Base-by-base conservation (phyloP, 768 basidiomycete genomes). In the Artomyces pyxidatus region DNA sequence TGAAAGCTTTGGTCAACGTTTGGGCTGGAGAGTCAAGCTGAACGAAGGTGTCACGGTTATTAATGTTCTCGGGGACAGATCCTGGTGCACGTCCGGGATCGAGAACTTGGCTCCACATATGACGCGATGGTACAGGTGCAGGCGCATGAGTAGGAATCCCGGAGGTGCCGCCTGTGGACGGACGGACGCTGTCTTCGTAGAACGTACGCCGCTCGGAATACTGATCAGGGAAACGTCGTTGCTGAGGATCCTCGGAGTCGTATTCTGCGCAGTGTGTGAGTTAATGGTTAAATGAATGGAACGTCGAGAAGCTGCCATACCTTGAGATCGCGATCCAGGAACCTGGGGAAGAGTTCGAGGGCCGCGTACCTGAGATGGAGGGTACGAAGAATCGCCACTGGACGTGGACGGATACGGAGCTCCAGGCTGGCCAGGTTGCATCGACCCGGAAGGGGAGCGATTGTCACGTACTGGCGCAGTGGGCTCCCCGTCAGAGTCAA, bases 1-100 rank as follows among this genome's bases (percentile, higher is more conserved):
- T 86, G 61, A 97, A 96, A 1, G 93, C 93, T 62, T 94, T 95
- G 9, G 89, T 94, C 75, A 92, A 83, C 17, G 76, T 78, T 47
- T 84, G 79, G 1, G 81, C 73, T 4, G 81, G 64, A 8, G 76
- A 73, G 44, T 90, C 88, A 23, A 91, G 71, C 58, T 88, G 87
- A 25, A 94, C 81, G 60, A 85, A 85, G 6, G 81, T 81, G 43
- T 78, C 77, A 58, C 63, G 61, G 43, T 51, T 64, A 54, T 54
- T 60, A 32, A 61, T 67, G 41, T 62, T 68, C 23, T 53, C 41
- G 29, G 63, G 61, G 52, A 68, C 61, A 16, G 67, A 63, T 50
- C 73, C 75, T 38, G 74, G 66, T 37, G 74, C 71, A 37, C 73
- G 76, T 23, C 78, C 75, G 37, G 82, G 74, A 49, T 94, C 88